These are phyloP conservation scores for Sporothrix schenckii DNA, from an alignment of 2,329 filamentous ascomycete species.

Conservation along the genomic window DNA sequence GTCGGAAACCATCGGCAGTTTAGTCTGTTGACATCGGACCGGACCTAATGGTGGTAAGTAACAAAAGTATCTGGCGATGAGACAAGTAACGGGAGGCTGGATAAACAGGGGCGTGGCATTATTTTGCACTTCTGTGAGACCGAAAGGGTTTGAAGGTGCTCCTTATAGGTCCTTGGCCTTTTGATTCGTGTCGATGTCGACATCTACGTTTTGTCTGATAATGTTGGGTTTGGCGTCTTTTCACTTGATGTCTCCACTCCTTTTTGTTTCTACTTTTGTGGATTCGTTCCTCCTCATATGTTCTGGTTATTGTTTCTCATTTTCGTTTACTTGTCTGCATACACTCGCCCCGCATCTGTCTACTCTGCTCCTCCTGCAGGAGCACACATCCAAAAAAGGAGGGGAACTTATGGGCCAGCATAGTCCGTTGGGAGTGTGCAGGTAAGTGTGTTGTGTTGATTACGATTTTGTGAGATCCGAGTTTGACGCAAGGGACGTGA, in stretches of 20 bases:
- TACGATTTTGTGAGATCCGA: background rate
- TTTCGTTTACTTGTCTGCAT: background rate
- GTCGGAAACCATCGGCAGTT: background rate
- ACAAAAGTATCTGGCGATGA: background rate
- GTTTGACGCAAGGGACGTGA: constrained; percentile 15
- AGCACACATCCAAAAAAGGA: background rate
- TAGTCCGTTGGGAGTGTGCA: too few species aligned
- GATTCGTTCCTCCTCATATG: background rate
- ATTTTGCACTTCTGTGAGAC: background rate
- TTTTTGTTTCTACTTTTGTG: constrained; percentile 2
- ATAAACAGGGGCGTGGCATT: background rate
- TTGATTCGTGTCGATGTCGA: too few species aligned
- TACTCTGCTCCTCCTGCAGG: background rate
- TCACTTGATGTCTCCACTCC: background rate
- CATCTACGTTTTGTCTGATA: background rate
- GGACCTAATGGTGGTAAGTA: background rate
- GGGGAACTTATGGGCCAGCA: background rate
- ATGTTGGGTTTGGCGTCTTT: too few species aligned
- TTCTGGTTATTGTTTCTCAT: background rate
- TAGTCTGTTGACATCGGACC: background rate
- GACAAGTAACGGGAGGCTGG: background rate
- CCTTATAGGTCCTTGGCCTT: too few species aligned
- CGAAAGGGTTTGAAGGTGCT: background rate
- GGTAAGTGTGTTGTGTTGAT: background rate
- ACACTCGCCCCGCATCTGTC: background rate